A percentile compares a stretch with the other conserved stretches of the same genome.
phyloP scores from a whole-genome alignment of 2,329 filamentous ascomycete genomes.

The Esteya vermicola region DNA sequence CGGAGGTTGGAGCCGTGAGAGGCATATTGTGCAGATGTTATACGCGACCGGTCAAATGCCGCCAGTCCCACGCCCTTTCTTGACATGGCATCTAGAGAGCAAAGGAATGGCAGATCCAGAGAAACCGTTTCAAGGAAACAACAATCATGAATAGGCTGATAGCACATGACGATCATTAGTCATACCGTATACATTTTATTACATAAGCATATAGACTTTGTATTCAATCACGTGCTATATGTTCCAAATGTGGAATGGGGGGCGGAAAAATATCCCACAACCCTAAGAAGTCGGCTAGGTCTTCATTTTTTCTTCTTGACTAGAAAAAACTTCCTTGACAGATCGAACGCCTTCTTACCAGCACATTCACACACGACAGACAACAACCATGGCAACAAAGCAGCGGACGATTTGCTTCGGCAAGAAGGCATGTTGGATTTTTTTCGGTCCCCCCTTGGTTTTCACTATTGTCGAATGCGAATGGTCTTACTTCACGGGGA shows the following conservation, averaged over 20 bases:
- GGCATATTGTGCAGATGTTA: constrained; percentile 80
- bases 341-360: constrained; percentile 2
- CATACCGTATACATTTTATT: too few species aligned
- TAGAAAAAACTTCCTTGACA: not conserved
- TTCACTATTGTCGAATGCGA: too few species aligned
- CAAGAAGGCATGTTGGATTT: constrained; percentile 51
- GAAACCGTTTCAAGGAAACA: too few species aligned
- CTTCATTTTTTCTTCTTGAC: constrained; percentile 1
- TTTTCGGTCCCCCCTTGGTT: not conserved
- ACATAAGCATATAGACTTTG: too few species aligned
- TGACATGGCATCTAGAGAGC: constrained; percentile 31
- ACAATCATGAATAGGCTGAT: too few species aligned
- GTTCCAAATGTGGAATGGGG: too few species aligned
- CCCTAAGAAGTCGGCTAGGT: constrained; percentile 7
- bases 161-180: too few species aligned
- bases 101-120: too few species aligned
- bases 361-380: constrained; percentile 5
- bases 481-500: too few species aligned
- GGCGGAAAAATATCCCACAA: constrained; percentile 11
- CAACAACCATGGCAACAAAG: constrained; percentile 57
- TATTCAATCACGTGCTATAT: too few species aligned
- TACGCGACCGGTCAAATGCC: constrained; percentile 72
- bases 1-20: constrained; percentile 81
- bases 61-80: constrained; percentile 81
- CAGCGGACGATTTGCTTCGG: constrained; percentile 96